A percentile compares a stretch with the other conserved stretches of the same genome.
Conservation (phyloP, 305 asterid genomes). For the Caryopteris hybrid region DNA sequence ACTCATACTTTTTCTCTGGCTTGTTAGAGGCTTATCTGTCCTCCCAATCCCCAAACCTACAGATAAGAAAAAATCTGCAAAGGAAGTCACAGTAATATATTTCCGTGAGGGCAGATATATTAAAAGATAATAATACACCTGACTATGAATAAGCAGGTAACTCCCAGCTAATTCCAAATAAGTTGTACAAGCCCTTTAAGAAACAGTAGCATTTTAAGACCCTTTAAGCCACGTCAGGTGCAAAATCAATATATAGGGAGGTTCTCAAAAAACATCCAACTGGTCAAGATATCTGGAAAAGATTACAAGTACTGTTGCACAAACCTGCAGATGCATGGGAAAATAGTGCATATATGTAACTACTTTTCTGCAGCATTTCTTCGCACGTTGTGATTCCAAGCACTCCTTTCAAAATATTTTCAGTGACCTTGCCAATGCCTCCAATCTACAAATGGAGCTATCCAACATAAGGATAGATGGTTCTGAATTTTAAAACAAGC, state of each 20-base stretch:
- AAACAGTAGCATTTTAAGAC: too few relatives aligned
- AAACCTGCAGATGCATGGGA: slow-evolving; percentile 90
- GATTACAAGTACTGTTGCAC: slow-evolving; percentile 8
- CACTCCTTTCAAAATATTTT: slow-evolving; percentile 69
- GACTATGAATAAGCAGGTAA: not conserved
- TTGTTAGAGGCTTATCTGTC: slow-evolving; percentile 67
- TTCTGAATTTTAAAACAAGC: not conserved
- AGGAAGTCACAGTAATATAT: not conserved
- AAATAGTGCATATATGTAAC: slow-evolving; percentile 72
- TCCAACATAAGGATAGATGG: slow-evolving; percentile 19
- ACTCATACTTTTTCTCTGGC: slow-evolving; percentile 79
- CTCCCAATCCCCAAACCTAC: slow-evolving; percentile 91
- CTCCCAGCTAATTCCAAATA: not conserved
- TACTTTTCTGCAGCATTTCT: slow-evolving; percentile 76
- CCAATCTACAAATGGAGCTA: slow-evolving; percentile 60
- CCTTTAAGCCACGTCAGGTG: too few relatives aligned
- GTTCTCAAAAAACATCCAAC: not conserved
- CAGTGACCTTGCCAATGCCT: slow-evolving; percentile 97
- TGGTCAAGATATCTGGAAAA: slow-evolving; percentile 3
- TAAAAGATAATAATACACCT: not conserved
- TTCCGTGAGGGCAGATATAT: not conserved
- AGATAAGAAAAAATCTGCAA: slow-evolving; percentile 83
- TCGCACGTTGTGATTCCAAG: slow-evolving; percentile 78
- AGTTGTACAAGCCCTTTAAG: not conserved
- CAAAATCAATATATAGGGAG: not conserved